Percentiles rank a stretch among this genome's conserved stretches.
phyloP scores from a whole-genome alignment of 2,329 filamentous ascomycete genomes.

The Clonostachys rosea region DNA sequence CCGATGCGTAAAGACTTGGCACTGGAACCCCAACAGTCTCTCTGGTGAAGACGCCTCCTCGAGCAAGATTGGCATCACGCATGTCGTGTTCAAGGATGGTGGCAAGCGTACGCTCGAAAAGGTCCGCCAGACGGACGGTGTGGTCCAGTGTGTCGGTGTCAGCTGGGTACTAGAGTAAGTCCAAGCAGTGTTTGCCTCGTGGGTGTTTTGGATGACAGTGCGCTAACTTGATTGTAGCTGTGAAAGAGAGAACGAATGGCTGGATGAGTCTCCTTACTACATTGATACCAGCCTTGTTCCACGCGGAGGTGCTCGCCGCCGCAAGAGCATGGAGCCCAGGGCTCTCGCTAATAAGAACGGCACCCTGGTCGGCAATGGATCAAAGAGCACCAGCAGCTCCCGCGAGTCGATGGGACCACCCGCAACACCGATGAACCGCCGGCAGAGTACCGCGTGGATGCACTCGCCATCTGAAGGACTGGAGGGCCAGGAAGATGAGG shows the following conservation, averaged over 20 bases:
- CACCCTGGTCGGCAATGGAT: slow-evolving; percentile 44
- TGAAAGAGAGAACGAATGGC: slow-evolving; percentile 71
- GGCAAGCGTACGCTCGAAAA: slow-evolving; percentile 77
- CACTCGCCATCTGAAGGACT: slow-evolving; percentile 41
- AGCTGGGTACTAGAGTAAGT: slow-evolving; percentile 86
- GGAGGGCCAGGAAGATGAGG: slow-evolving; percentile 25
- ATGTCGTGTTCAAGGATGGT: slow-evolving; percentile 88
- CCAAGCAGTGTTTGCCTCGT: not conserved
- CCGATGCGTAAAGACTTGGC: slow-evolving; percentile 70
- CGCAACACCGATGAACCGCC: slow-evolving; percentile 43
- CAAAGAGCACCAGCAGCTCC: slow-evolving; percentile 16
- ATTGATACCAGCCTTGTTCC: slow-evolving; percentile 65
- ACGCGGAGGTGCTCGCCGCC: slow-evolving; percentile 64
- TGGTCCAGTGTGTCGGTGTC: slow-evolving; percentile 82
- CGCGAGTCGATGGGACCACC: slow-evolving; percentile 27
- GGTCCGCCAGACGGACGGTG: slow-evolving; percentile 64
- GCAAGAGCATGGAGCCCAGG: slow-evolving; percentile 79
- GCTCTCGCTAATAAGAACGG: slow-evolving; percentile 66
- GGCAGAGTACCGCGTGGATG: slow-evolving; percentile 51
- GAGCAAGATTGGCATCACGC: slow-evolving; percentile 70
- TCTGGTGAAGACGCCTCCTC: slow-evolving; percentile 25
- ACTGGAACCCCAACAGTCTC: slow-evolving; percentile 55
- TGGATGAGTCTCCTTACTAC: slow-evolving; percentile 66
- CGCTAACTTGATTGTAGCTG: slow-evolving; percentile 43
- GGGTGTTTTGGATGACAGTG: not conserved